phyloP scores from a whole-genome alignment of 2,329 filamentous ascomycete species.

The Penicillium olsonii region DNA sequence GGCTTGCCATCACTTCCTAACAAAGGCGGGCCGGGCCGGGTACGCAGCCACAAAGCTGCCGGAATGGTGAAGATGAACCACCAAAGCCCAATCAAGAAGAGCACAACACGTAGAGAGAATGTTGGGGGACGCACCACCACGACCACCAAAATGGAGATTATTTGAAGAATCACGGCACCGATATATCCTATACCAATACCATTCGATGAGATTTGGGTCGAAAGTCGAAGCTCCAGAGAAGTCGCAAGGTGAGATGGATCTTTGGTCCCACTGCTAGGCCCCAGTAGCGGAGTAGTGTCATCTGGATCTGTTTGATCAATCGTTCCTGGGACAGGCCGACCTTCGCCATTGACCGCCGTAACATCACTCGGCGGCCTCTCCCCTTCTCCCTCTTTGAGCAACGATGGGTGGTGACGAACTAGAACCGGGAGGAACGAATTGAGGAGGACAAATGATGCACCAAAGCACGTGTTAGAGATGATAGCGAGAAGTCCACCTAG shows the following conservation, averaged over 20 bases:
- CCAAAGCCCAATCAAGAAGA: conserved; percentile 87
- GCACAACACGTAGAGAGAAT: conserved; percentile 80
- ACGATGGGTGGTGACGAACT: conserved; percentile 76
- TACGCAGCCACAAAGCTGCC: conserved; percentile 80
- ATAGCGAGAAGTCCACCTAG: conserved; percentile 83
- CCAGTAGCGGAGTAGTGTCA: conserved; percentile 31
- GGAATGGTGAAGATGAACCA: conserved; percentile 92
- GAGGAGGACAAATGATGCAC: conserved; percentile 89
- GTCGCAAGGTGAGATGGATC: conserved; percentile 7
- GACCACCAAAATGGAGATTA: conserved; percentile 75
- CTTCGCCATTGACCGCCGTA: background rate
- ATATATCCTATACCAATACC: conserved; percentile 94
- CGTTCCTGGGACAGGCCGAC: conserved; percentile 4
- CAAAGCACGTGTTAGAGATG: conserved; percentile 89
- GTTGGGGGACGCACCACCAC: conserved; percentile 73
- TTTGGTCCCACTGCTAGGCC: conserved; percentile 12
- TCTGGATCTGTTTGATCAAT: conserved; percentile 5
- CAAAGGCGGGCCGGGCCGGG: conserved; percentile 83
- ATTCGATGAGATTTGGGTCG: conserved; percentile 85
- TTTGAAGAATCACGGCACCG: conserved; percentile 81
- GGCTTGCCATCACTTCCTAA: conserved; percentile 36
- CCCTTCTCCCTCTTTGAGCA: conserved; percentile 35
- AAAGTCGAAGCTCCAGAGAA: conserved; percentile 73
- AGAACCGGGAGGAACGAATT: conserved; percentile 94
- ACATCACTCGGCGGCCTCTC: conserved; percentile 1